phyloP scores from a whole-genome alignment of 495 filamentous ascomycete genomes.

The Lindgomyces ingoldianus region DNA sequence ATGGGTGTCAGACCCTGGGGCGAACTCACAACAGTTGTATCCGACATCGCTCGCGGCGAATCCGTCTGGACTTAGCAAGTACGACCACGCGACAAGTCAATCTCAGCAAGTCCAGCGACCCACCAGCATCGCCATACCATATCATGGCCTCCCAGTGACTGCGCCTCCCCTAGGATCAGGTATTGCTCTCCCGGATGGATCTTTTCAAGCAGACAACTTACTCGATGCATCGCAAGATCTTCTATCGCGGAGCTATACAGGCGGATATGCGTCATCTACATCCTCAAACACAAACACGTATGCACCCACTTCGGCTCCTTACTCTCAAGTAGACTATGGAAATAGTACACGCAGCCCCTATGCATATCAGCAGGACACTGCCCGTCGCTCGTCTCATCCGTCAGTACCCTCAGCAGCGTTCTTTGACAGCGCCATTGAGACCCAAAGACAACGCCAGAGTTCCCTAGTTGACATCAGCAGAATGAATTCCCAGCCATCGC shows the following conservation, averaged over 20 bases:
- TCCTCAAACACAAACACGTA: slow-evolving; percentile 67
- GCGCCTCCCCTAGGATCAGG: slow-evolving; percentile 69
- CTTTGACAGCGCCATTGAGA: slow-evolving; percentile 49
- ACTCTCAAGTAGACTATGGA: slow-evolving; percentile 62
- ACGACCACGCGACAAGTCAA: slow-evolving; percentile 46
- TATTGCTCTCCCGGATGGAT: slow-evolving; percentile 67
- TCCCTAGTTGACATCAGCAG: slow-evolving; percentile 66
- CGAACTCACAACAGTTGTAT: slow-evolving; percentile 59
- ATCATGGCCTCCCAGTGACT: slow-evolving; percentile 68
- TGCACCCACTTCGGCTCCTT: slow-evolving; percentile 67
- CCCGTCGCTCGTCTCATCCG: slow-evolving; percentile 84
- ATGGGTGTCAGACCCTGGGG: slow-evolving; percentile 68
- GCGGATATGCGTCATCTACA: slow-evolving; percentile 39
- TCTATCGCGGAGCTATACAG: slow-evolving; percentile 46
- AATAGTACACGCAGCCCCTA: slow-evolving; percentile 59
- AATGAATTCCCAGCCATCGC: slow-evolving; percentile 59
- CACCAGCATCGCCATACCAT: slow-evolving; percentile 70
- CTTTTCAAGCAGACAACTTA: slow-evolving; percentile 67
- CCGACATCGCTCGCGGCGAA: slow-evolving; percentile 61
- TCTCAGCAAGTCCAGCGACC: slow-evolving; percentile 59
- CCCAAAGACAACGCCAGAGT: slow-evolving; percentile 54
- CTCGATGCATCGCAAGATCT: slow-evolving; percentile 76
- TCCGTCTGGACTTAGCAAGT: slow-evolving; percentile 37
- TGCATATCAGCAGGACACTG: slow-evolving; percentile 59
- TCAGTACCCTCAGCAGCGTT: slow-evolving; percentile 66